Percentiles rank a stretch among this genome's conserved stretches.
phyloP scores from a whole-genome alignment of 2,329 filamentous ascomycete genomes.

The Penicillium sp. region DNA sequence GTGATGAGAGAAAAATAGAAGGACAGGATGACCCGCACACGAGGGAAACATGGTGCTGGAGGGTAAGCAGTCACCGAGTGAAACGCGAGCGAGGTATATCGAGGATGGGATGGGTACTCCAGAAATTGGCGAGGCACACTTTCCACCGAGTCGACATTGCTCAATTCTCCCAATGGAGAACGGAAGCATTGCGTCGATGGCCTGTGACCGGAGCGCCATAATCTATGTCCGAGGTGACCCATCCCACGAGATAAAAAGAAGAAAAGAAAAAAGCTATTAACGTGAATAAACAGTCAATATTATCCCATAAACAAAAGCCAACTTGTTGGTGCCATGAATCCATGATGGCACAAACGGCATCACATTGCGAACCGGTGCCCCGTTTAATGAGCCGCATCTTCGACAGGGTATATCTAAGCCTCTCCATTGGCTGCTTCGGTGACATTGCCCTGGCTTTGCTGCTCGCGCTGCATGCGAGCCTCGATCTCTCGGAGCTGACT shows the following conservation, averaged over 20 bases:
- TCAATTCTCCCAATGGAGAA: neutral
- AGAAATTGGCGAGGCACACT: neutral
- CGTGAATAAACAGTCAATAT: constrained; percentile 44
- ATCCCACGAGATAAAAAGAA: constrained; percentile 19
- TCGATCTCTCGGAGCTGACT: constrained; percentile 99
- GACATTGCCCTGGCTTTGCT: constrained; percentile 53
- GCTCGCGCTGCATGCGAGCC: constrained; percentile 90
- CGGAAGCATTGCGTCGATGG: constrained; percentile 23
- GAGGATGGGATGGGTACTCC: neutral
- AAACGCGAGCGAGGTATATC: constrained; percentile 1
- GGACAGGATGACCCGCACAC: constrained; percentile 12
- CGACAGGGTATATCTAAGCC: constrained; percentile 35
- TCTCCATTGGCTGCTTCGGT: constrained; percentile 38
- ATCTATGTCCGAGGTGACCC: constrained; percentile 29
- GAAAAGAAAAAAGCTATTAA: constrained; percentile 40
- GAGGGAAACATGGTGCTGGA: constrained; percentile 4
- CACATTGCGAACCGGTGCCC: constrained; percentile 32
- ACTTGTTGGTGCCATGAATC: constrained; percentile 33
- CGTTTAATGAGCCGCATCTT: constrained; percentile 30
- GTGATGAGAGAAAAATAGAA: constrained; percentile 15
- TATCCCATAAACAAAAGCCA: constrained; percentile 39
- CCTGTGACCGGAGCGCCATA: constrained; percentile 32
- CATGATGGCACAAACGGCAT: constrained; percentile 39
- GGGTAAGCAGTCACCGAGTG: constrained; percentile 11
- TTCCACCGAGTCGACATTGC: neutral